Conservation (phyloP, 2,329 filamentous ascomycete species). For the Pseudocercospora pini-densiflorae region DNA sequence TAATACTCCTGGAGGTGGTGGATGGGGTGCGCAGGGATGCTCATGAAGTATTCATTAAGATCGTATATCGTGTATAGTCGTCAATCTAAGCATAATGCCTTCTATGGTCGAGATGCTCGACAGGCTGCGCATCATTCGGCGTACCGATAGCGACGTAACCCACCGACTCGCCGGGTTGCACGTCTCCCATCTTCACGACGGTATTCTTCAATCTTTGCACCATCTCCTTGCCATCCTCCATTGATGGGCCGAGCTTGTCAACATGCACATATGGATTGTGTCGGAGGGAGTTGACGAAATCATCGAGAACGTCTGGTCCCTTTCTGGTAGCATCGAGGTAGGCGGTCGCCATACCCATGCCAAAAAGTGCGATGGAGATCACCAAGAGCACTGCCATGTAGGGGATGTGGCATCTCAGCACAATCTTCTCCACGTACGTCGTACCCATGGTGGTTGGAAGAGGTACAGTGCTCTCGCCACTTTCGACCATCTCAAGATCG, state of each 20-base stretch:
- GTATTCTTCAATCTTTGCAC: constrained; percentile 16
- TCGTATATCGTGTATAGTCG: too few species aligned
- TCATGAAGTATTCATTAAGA: not conserved
- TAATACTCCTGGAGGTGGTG: constrained; percentile 35
- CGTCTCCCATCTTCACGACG: constrained; percentile 25
- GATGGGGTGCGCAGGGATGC: constrained; percentile 1
- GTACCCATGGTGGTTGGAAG: not conserved
- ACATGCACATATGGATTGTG: constrained; percentile 23
- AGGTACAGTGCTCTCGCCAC: not conserved
- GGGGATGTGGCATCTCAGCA: constrained; percentile 18
- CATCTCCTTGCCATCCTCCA: constrained; percentile 22
- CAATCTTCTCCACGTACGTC: constrained; percentile 12
- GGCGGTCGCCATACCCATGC: constrained; percentile 20
- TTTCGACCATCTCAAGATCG: constrained; percentile 1
- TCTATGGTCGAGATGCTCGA: not conserved
- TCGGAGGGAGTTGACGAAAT: constrained; percentile 22
- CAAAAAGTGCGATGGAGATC: constrained; percentile 18
- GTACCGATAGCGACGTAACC: constrained; percentile 25
- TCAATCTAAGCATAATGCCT: constrained; percentile 2
- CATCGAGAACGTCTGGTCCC: constrained; percentile 26
- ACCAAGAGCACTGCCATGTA: constrained; percentile 19
- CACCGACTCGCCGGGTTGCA: constrained; percentile 19
- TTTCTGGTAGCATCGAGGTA: constrained; percentile 22
- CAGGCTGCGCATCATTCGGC: constrained; percentile 11
- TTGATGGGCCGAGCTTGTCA: constrained; percentile 6